Percentiles rank a stretch among this genome's conserved stretches.
phyloP scores from a whole-genome alignment of 345 rosid species.

The Boechera retrofracta region DNA sequence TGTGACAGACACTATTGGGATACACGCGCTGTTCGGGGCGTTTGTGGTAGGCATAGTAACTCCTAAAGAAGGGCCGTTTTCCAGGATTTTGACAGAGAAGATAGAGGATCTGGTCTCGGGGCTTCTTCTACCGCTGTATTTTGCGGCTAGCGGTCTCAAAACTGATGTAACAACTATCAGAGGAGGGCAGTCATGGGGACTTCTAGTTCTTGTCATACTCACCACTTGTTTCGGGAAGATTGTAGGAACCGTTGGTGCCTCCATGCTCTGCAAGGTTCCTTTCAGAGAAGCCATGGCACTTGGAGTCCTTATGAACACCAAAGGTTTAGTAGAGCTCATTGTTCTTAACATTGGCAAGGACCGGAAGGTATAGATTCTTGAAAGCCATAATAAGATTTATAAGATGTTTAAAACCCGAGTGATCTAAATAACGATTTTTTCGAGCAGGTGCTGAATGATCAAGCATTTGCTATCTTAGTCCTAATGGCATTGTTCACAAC shows the following conservation, averaged over 20 bases:
- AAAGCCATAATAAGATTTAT: background rate
- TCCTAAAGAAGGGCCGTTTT: slow-evolving; percentile 56
- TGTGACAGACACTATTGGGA: slow-evolving; percentile 60
- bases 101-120: slow-evolving; percentile 64
- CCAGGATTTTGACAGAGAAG: slow-evolving; percentile 48
- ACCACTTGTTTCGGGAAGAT: slow-evolving; percentile 64
- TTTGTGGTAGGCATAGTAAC: slow-evolving; percentile 58
- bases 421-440: background rate
- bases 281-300: slow-evolving; percentile 58
- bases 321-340: slow-evolving; percentile 84
- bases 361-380: slow-evolving; percentile 46
- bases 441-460: slow-evolving; percentile 64
- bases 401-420: background rate
- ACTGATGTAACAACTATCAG: slow-evolving; percentile 58
- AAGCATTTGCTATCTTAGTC: slow-evolving; percentile 64
- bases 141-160: slow-evolving; percentile 64
- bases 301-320: slow-evolving; percentile 69
- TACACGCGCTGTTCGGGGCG: slow-evolving; percentile 64
- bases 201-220: slow-evolving; percentile 52
- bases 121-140: slow-evolving; percentile 59
- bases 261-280: slow-evolving; percentile 55
- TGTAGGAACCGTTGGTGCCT: slow-evolving; percentile 54
- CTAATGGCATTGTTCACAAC: slow-evolving; percentile 77
- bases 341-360: slow-evolving; percentile 72
- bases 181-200: slow-evolving; percentile 56